Percentiles rank a stretch among this genome's conserved stretches.
Evolutionary conservation across 225 moss, liverwort and hornwort genomes (phyloP).

Genomic region (Physcomitrellopsis africana): DNA sequence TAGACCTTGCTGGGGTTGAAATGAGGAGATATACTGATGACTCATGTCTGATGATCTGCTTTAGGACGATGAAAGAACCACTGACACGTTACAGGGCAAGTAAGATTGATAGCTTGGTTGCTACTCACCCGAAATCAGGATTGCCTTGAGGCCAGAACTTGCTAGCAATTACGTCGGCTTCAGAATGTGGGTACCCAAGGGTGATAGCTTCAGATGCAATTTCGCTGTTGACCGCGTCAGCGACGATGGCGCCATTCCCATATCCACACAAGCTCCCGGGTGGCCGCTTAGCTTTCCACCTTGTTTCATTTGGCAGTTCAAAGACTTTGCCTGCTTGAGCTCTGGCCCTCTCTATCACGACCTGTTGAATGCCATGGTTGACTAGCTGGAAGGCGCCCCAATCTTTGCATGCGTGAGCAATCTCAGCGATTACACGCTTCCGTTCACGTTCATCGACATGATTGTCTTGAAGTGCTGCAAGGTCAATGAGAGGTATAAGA

Average conservation of each 20-base stretch:
- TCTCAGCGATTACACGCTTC: not conserved
- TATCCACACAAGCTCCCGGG: constrained; percentile 23
- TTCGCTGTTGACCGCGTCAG: not conserved
- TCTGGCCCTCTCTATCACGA: constrained; percentile 12
- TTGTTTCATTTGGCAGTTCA: constrained; percentile 1
- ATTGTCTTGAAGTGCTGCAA: constrained; percentile 12
- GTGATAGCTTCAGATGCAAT: constrained; percentile 25
- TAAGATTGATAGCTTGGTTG: not conserved
- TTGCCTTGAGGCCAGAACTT: constrained; percentile 23
- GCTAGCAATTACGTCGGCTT: constrained; percentile 4
- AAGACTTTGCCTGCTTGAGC: constrained; percentile 6
- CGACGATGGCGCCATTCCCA: constrained; percentile 19
- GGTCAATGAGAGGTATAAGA: constrained; percentile 19
- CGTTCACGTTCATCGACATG: not conserved
- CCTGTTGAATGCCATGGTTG: constrained; percentile 23
- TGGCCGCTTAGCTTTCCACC: constrained; percentile 15
- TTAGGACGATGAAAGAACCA: not conserved
- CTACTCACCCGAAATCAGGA: constrained; percentile 20
- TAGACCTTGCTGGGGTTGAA: not conserved
- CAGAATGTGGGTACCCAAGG: not conserved
- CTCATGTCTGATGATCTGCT: not conserved
- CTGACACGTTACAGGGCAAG: not conserved
- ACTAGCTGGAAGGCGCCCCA: constrained; percentile 27
- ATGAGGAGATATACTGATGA: not conserved
- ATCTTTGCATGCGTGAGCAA: constrained; percentile 24